Conservation (phyloP, 2,329 filamentous ascomycete species). For the Sarocladium strictum region DNA sequence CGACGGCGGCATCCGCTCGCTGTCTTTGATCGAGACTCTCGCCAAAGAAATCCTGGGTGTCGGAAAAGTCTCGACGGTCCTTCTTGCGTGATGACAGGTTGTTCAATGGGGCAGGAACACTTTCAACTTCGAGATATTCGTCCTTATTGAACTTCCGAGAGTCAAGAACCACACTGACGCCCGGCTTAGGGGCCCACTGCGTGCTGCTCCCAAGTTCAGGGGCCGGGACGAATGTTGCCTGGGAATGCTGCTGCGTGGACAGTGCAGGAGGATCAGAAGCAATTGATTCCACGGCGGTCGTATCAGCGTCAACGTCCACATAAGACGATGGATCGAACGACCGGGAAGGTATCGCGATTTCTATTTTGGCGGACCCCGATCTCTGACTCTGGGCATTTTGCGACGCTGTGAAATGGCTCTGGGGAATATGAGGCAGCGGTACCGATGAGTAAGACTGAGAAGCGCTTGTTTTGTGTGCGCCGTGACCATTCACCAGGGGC, state of each 20-base stretch:
- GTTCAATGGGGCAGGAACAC: slow-evolving; percentile 39
- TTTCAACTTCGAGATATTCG: slow-evolving; percentile 45
- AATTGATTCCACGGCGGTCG: slow-evolving; percentile 11
- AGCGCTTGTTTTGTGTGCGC: background rate
- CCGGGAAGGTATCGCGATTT: slow-evolving; percentile 43
- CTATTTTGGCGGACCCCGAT: slow-evolving; percentile 34
- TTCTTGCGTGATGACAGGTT: slow-evolving; percentile 48
- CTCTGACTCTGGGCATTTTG: slow-evolving; percentile 24
- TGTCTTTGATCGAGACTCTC: slow-evolving; percentile 73
- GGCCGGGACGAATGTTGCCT: slow-evolving; percentile 9
- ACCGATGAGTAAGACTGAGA: background rate
- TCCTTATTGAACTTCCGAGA: slow-evolving; percentile 39
- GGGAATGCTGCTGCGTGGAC: slow-evolving; percentile 9
- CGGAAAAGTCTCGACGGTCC: slow-evolving; percentile 43
- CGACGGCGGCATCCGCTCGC: slow-evolving; percentile 67
- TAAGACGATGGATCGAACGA: slow-evolving; percentile 31
- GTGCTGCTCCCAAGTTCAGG: slow-evolving; percentile 10
- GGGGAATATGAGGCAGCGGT: background rate
- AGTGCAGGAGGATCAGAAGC: background rate
- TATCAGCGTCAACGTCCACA: slow-evolving; percentile 22
- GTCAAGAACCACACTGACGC: slow-evolving; percentile 44
- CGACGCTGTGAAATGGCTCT: background rate
- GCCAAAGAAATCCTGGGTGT: slow-evolving; percentile 50
- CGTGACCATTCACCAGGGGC: slow-evolving; percentile 31
- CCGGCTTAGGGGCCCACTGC: slow-evolving; percentile 12